These are phyloP conservation scores for Sordariomycetes sp. DNA, from an alignment of 2,329 filamentous ascomycete species.

Conservation along the genomic window DNA sequence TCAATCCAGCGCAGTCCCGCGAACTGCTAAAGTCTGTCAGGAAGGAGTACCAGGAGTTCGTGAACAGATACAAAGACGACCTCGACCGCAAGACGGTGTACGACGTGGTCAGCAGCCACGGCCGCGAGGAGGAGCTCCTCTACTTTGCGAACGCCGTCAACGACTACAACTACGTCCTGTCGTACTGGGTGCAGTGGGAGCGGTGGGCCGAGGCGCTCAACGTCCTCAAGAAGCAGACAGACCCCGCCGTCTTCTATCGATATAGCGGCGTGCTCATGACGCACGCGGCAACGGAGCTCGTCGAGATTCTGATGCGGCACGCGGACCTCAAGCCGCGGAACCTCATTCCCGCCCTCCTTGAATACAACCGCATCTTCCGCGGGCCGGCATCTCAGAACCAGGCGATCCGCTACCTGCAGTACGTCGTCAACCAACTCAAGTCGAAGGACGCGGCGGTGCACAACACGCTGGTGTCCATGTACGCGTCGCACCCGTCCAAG, in stretches of 20 bases:
- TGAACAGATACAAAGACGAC: constrained; percentile 73
- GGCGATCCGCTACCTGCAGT: constrained; percentile 85
- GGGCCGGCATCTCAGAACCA: constrained; percentile 70
- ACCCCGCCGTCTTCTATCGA: constrained; percentile 87
- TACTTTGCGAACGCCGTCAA: constrained; percentile 82
- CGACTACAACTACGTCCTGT: constrained; percentile 89
- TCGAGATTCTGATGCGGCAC: constrained; percentile 95
- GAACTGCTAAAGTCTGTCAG: constrained; percentile 61
- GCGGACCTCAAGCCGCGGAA: constrained; percentile 73
- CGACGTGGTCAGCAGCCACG: constrained; percentile 91
- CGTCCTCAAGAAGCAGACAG: constrained; percentile 86
- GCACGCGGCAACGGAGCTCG: constrained; percentile 70
- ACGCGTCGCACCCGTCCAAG: constrained; percentile 72
- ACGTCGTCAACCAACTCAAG: constrained; percentile 78
- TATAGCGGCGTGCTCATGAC: constrained; percentile 97
- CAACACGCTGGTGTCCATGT: constrained; percentile 93
- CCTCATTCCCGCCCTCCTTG: constrained; percentile 85
- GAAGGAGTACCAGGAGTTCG: constrained; percentile 80
- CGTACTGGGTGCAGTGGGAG: constrained; percentile 95
- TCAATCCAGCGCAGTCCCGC: constrained; percentile 59
- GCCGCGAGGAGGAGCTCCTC: constrained; percentile 82
- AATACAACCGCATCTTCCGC: constrained; percentile 74
- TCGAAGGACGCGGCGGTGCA: constrained; percentile 80
- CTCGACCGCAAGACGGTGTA: constrained; percentile 88
- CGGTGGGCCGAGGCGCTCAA: constrained; percentile 79